A percentile compares a stretch with the other conserved stretches of the same genome.
Evolutionary conservation across 768 basidiomycete genomes (phyloP).

Genomic region (Termitomyces sp.): DNA sequence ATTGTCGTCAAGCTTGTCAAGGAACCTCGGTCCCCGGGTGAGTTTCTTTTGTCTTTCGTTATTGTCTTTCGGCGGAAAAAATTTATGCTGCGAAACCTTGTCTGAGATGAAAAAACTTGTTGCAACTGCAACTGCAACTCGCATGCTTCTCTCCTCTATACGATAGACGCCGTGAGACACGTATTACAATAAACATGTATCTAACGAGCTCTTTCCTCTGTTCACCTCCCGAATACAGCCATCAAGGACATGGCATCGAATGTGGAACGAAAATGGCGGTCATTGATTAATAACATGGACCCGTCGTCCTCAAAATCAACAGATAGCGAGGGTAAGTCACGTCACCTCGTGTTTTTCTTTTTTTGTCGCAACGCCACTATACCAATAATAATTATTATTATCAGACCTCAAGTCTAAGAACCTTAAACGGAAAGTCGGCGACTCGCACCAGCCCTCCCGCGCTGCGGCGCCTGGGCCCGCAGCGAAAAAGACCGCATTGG

Average conservation of each 20-base stretch:
- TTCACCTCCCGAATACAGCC: constrained; percentile 53
- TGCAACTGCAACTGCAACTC: neutral
- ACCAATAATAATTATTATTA: too few relatives aligned
- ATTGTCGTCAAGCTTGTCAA: constrained; percentile 74
- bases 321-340: constrained; percentile 70
- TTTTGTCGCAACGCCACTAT: too few relatives aligned
- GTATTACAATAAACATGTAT: constrained; percentile 57
- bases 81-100: constrained; percentile 1
- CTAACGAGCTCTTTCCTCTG: constrained; percentile 52
- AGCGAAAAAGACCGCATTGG: constrained; percentile 63
- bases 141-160: constrained; percentile 14
- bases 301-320: constrained; percentile 34
- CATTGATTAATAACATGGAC: constrained; percentile 45
- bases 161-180: constrained; percentile 28
- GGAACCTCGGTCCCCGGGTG: constrained; percentile 76
- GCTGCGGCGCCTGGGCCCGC: too few relatives aligned
- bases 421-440: constrained; percentile 60
- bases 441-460: constrained; percentile 25
- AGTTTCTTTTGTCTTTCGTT: constrained; percentile 35
- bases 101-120: constrained; percentile 11
- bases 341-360: constrained; percentile 48
- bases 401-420: constrained; percentile 65
- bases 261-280: constrained; percentile 81
- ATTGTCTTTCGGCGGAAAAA: constrained; percentile 2
- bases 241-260: constrained; percentile 93